These are phyloP conservation scores for Camillea tinctor DNA, from an alignment of 2,329 filamentous ascomycete species.

Conservation along the genomic window DNA sequence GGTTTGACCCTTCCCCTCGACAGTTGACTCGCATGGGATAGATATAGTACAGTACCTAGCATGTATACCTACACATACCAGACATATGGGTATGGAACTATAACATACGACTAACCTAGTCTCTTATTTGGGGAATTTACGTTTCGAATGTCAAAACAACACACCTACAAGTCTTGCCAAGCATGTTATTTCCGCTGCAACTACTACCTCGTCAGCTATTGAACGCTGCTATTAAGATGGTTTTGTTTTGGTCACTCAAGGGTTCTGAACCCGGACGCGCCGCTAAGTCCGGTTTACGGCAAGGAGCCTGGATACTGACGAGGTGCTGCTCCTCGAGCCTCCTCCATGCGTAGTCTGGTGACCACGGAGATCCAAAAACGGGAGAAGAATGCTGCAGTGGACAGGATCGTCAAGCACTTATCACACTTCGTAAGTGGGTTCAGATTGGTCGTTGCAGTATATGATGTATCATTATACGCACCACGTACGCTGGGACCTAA, in stretches of 20 bases:
- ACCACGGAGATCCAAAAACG: neutral
- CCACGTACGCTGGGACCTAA: slow-evolving; percentile 5
- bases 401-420: neutral
- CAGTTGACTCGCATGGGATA: neutral
- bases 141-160: neutral
- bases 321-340: neutral
- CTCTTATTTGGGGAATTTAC: neutral
- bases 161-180: neutral
- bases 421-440: neutral
- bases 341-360: neutral
- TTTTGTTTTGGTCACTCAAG: neutral
- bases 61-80: no score
- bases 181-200: neutral
- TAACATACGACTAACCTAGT: neutral
- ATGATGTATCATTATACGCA: slow-evolving; percentile 6
- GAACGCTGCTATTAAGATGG: neutral
- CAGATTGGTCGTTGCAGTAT: neutral
- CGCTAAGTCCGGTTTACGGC: neutral
- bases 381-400: neutral
- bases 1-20: neutral
- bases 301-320: neutral
- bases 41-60: neutral
- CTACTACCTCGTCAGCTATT: neutral
- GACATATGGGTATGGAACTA: neutral
- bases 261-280: neutral